phyloP scores from a whole-genome alignment of 306 rosid genomes.

The Vicia sativa region DNA sequence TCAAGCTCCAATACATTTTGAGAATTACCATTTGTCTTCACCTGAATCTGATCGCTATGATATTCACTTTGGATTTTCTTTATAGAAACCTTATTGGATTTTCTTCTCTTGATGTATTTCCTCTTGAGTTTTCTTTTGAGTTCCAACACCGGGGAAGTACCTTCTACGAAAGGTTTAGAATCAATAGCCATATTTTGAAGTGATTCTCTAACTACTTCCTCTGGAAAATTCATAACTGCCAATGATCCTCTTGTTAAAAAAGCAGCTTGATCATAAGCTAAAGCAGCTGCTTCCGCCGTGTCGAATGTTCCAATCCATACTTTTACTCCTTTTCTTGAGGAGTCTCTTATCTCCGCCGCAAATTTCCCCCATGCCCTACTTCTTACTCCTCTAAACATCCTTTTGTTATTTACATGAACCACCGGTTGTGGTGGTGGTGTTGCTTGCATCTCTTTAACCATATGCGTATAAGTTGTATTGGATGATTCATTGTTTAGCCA shows the following conservation, averaged over 20 bases:
- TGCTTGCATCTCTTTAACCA: too few relatives aligned
- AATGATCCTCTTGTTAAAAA: conserved; percentile 51
- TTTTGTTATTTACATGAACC: too few relatives aligned
- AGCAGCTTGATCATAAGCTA: not conserved
- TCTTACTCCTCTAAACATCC: not conserved
- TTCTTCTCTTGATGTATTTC: conserved; percentile 40
- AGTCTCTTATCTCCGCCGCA: not conserved
- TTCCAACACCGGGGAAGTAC: conserved; percentile 64
- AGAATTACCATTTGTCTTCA: not conserved
- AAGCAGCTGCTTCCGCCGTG: not conserved
- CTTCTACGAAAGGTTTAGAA: conserved; percentile 37
- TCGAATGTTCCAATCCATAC: not conserved
- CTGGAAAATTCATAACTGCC: conserved; percentile 78
- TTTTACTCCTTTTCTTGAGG: not conserved
- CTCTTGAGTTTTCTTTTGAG: conserved; percentile 44
- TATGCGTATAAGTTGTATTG: too few relatives aligned
- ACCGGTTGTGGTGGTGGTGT: too few relatives aligned
- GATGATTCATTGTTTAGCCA: too few relatives aligned
- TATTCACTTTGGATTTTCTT: conserved; percentile 23
- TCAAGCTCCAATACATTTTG: conserved; percentile 49
- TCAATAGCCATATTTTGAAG: conserved; percentile 13
- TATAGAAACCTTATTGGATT: not conserved
- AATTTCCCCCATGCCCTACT: not conserved
- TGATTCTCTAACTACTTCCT: conserved; percentile 44
- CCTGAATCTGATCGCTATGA: not conserved